Percentiles rank a stretch among this genome's conserved stretches.
Conservation (phyloP, 306 rosid species). For the Casuarina cunninghamiana region DNA sequence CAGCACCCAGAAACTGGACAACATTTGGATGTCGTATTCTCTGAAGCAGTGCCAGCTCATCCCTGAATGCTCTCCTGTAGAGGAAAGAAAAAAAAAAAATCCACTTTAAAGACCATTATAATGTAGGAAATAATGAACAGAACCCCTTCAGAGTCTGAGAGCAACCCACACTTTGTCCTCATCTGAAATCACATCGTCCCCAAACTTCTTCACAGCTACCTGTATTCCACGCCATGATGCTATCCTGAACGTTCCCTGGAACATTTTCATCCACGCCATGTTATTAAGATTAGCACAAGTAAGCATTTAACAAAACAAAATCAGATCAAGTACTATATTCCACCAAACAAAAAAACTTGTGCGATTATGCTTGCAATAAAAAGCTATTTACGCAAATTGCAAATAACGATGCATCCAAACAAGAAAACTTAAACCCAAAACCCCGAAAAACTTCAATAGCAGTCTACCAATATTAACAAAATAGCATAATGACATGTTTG, state of each 20-base stretch:
- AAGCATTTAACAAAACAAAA: neutral
- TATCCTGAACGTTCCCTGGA: conserved; percentile 81
- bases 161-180: conserved; percentile 87
- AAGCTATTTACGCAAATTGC: neutral
- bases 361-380: neutral
- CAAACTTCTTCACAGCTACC: conserved; percentile 87
- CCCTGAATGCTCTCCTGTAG: conserved; percentile 81
- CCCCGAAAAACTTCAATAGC: neutral
- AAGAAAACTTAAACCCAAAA: neutral
- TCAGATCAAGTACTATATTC: neutral
- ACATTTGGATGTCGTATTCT: conserved; percentile 97
- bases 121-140: conserved; percentile 3
- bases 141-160: conserved; percentile 6
- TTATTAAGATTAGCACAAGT: neutral
- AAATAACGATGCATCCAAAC: neutral
- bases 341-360: neutral
- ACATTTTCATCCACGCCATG: neutral
- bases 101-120: conserved; percentile 25
- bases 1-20: conserved; percentile 97
- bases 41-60: conserved; percentile 90
- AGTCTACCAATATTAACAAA: neutral
- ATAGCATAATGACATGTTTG: neutral
- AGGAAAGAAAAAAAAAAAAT: conserved; percentile 11
- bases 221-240: conserved; percentile 93
- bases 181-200: conserved; percentile 58